Conservation (phyloP, 306 rosid genomes). For the Quercus engelmannii region DNA sequence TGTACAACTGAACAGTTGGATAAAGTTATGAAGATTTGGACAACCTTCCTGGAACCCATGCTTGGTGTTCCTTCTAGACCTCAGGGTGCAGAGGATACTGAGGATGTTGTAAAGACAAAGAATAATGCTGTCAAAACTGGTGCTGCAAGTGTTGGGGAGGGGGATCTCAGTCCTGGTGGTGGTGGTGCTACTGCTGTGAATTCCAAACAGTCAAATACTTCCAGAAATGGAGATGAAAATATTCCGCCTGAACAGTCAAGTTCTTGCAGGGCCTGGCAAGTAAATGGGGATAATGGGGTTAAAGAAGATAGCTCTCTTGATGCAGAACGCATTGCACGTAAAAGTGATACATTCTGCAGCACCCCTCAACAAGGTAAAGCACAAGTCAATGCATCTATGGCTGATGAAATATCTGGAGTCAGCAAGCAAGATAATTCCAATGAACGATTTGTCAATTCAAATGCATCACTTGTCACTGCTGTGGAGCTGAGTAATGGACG, state of each 20-base stretch:
- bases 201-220: conserved; percentile 50
- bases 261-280: conserved; percentile 67
- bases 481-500: conserved; percentile 65
- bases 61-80: conserved; percentile 88
- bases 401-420: conserved; percentile 67
- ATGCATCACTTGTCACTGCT: conserved; percentile 48
- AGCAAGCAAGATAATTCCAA: conserved; percentile 58
- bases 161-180: conserved; percentile 62
- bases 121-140: conserved; percentile 45
- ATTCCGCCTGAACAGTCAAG: conserved; percentile 72
- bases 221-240: conserved; percentile 68
- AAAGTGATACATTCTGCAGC: conserved; percentile 47
- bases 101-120: conserved; percentile 75
- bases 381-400: conserved; percentile 40
- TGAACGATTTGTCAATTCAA: conserved; percentile 59
- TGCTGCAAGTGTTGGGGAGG: conserved; percentile 50
- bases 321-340: conserved; percentile 40
- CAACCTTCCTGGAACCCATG: conserved; percentile 87
- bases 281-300: conserved; percentile 57
- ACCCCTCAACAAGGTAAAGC: conserved; percentile 45
- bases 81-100: conserved; percentile 86
- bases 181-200: conserved; percentile 46
- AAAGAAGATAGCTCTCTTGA: conserved; percentile 64
- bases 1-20: conserved; percentile 90
- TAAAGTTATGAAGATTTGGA: conserved; percentile 96